Base-by-base conservation (phyloP, 2,329 filamentous ascomycete genomes). In the Furcasterigmium sp. region DNA sequence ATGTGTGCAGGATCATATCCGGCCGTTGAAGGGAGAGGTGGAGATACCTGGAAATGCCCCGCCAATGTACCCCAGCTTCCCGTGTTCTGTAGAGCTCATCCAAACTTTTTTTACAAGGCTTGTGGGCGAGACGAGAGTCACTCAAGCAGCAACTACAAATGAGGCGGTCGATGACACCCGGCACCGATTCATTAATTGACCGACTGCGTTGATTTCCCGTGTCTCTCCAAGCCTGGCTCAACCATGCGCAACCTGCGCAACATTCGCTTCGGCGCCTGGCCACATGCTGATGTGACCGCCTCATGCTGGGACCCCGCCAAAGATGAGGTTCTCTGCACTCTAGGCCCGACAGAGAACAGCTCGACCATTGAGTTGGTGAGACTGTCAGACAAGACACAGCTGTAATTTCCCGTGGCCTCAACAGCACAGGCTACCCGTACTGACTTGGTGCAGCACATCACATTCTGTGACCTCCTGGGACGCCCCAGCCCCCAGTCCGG, bases 181-280 rank as follows among this genome's bases (percentile, higher is more conserved):
- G 11, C 23, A 26, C 23, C 23, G 23, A 26, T 11, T 26, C 23
- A 7, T 11, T 7, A 26, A 26, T 7, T 26, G 11, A 26, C 23
- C 23, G 11, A 26, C 7, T 26, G 23, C 7, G 23, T 11, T 26
- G 23, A 26, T 26, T 26, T 7, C 11, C 23, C 7, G 11, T 26
- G 7, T 7, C 11, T 11, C 23, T 26, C 23, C 7, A 7, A 26
- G 7, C 23, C 23, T 26, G 23, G 23, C 11, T 18, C 36, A 17
- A 43, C 39, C 15, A 97, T 97, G 91, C 85, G 88, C 61, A 97
- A 96, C 65, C 76, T 97, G 55, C 84, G 81, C 66, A 90, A 84
- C 62, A 81, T 90, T 56, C 80, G 78, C 59, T 83, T 87, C 61
- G 76, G 78, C 54, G 72, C 79, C 60, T 83, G 83, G 68, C 75